Base-by-base conservation (phyloP, 106 monocot species). In the Dioscorea zingiberensis region DNA sequence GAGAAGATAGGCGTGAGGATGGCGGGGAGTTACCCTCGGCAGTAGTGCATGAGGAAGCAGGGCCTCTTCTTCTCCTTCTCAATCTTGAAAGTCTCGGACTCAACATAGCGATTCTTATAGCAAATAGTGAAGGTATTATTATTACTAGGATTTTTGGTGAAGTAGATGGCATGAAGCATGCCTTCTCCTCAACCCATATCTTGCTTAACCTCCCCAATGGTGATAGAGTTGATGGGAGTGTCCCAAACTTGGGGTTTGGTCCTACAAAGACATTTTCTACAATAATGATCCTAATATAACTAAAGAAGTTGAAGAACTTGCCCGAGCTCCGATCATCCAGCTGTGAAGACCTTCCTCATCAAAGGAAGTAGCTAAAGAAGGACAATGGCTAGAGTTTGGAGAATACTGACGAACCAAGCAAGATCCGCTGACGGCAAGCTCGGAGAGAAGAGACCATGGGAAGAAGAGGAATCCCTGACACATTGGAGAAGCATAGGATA, bases 141-240 rank as follows among this genome's bases (percentile, higher is more conserved):
- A 18, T 62, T 66, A 7, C 26, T n/a, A 25, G 15, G 29, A 48
- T 67, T 51, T 47, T 60, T 74, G 25, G 68, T n/a, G 66, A 86
- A 86, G 69, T 69, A 66, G 51, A 81, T 29, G 46, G 75, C 77
- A 44, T 85, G 85, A 29, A 85, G 74, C 86, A 87, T 87, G 63
- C 87, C 82, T 47, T 87, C 87, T 1, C 82, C 83, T 87, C 79
- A 7, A 87, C 67, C 87, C 83, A 87, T 21, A 63, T 68, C 15
- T 79, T 44, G 21, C 70, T 87, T 25, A 75, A 68, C 12, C 46
- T 64, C 2, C 85, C 85, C 15, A 81, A 75, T 18, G 69, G 14
- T 0, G 81, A 86, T 17, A 48, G 55, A 4, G 72, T 58, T 12
- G 83, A 74, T 48, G 74, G 74, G 22, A 78, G 64, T 1, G 74